Percentiles rank a stretch among this genome's conserved stretches.
phyloP scores from a whole-genome alignment of 768 basidiomycete species.

The Suillus brevipes region DNA sequence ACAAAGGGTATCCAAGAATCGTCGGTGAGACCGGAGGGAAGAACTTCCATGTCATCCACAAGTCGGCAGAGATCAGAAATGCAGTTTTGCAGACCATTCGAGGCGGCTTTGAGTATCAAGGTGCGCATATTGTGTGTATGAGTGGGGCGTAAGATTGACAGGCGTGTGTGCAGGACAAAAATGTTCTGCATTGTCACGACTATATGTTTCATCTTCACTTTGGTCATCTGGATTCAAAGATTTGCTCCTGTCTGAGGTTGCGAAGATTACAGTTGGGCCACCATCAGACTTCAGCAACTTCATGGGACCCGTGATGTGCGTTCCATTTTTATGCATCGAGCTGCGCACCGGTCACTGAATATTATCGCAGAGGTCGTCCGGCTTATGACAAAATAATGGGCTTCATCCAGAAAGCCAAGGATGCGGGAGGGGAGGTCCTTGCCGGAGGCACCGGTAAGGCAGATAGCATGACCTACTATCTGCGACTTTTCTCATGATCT shows the following conservation, averaged over 20 bases:
- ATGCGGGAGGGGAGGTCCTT: conserved; percentile 85
- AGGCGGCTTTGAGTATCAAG: conserved; percentile 95
- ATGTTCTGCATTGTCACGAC: conserved; percentile 89
- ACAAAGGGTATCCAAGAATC: conserved; percentile 88
- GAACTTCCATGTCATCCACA: conserved; percentile 96
- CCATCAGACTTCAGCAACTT: conserved; percentile 80
- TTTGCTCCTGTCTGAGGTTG: conserved; percentile 66
- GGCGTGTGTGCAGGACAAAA: conserved; percentile 69
- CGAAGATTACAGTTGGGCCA: conserved; percentile 84
- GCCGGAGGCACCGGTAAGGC: conserved; percentile 77
- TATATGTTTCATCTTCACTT: conserved; percentile 84
- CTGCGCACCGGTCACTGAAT: neutral
- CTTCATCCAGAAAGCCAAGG: conserved; percentile 86
- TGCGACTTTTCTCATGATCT: neutral
- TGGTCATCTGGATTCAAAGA: conserved; percentile 91
- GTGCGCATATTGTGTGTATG: conserved; percentile 35
- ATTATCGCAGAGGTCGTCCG: conserved; percentile 60
- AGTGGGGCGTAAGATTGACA: neutral
- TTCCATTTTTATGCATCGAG: conserved; percentile 7
- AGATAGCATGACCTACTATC: neutral
- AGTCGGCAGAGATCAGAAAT: conserved; percentile 81
- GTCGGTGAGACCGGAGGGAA: conserved; percentile 99
- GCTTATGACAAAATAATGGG: conserved; percentile 85
- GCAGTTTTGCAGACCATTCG: conserved; percentile 89
- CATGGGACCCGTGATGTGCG: conserved; percentile 94